Evolutionary conservation across 2,329 filamentous ascomycete genomes (phyloP).

Genomic region (Domatiomyces catenatus): DNA sequence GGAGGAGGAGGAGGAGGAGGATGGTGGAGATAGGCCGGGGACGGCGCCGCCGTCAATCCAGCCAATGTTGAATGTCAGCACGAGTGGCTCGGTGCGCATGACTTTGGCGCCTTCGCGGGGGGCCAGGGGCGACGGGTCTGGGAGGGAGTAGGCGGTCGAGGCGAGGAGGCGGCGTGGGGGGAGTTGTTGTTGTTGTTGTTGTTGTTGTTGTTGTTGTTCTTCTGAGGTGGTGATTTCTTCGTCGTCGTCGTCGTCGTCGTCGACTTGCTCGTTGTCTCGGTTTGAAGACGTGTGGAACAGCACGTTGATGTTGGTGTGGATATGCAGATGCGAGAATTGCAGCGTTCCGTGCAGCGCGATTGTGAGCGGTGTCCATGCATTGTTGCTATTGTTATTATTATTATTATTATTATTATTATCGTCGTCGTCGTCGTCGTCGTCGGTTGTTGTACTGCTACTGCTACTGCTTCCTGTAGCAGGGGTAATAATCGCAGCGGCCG

Average conservation of each 20-base stretch:
- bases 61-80: slow-evolving; percentile 61
- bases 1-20: neutral
- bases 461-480: too few relatives aligned
- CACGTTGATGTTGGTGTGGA: slow-evolving; percentile 79
- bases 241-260: slow-evolving; percentile 22
- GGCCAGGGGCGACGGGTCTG: slow-evolving; percentile 32
- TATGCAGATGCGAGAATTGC: slow-evolving; percentile 76
- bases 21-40: slow-evolving; percentile 14
- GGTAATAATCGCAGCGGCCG: too few relatives aligned
- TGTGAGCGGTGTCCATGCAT: slow-evolving; percentile 61
- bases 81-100: slow-evolving; percentile 73
- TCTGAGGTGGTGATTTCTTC: slow-evolving; percentile 20
- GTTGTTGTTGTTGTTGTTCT: slow-evolving; percentile 36
- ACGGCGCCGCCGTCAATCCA: slow-evolving; percentile 42
- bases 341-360: slow-evolving; percentile 81
- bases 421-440: slow-evolving; percentile 17
- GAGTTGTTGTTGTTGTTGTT: slow-evolving; percentile 42
- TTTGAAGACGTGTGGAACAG: slow-evolving; percentile 51
- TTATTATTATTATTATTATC: slow-evolving; percentile 5
- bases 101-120: slow-evolving; percentile 44
- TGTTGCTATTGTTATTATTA: slow-evolving; percentile 20
- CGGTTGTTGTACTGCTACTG: too few relatives aligned
- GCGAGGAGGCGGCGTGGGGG: slow-evolving; percentile 67
- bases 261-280: too few relatives aligned
- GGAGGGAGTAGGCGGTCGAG: slow-evolving; percentile 69